Percentiles rank a stretch among this genome's conserved stretches.
phyloP scores from a whole-genome alignment of 306 rosid species.

The Dalbergia cultrata region DNA sequence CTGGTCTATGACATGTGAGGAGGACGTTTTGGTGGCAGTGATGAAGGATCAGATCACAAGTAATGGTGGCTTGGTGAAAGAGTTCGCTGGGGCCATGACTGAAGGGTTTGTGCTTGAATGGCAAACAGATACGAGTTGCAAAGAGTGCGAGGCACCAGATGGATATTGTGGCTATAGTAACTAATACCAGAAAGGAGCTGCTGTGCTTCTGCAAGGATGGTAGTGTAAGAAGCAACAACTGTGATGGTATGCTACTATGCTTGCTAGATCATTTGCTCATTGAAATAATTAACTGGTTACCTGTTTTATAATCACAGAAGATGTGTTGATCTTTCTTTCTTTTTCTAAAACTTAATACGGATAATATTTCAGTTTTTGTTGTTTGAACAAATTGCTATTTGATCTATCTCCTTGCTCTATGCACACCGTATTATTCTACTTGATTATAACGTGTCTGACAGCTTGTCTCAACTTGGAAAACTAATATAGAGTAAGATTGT shows the following conservation, averaged over 20 bases:
- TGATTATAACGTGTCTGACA: too few species aligned
- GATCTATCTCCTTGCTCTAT: too few species aligned
- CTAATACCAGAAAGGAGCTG: neutral
- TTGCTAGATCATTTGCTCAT: slow-evolving; percentile 5
- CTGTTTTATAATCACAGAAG: too few species aligned
- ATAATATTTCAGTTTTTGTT: neutral
- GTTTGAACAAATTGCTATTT: too few species aligned
- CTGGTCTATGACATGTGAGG: slow-evolving; percentile 40
- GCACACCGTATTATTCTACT: too few species aligned
- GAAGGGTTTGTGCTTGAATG: slow-evolving; percentile 56
- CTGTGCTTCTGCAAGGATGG: slow-evolving; percentile 57
- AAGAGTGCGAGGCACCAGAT: slow-evolving; percentile 45
- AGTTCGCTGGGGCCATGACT: slow-evolving; percentile 48
- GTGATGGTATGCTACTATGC: slow-evolving; percentile 38
- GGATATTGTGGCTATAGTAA: slow-evolving; percentile 52
- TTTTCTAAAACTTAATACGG: too few species aligned
- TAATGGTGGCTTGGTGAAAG: slow-evolving; percentile 26
- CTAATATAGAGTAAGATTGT: too few species aligned
- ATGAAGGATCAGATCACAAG: slow-evolving; percentile 46
- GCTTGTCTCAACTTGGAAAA: too few species aligned
- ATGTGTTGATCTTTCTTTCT: too few species aligned
- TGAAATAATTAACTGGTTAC: too few species aligned
- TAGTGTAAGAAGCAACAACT: slow-evolving; percentile 17
- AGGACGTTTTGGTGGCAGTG: slow-evolving; percentile 44
- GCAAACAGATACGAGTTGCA: slow-evolving; percentile 28